Evolutionary conservation across 1,284 basidiomycete species (phyloP), one percentile per base, ranked within the genome.

Genomic region (Mycena citricolor): DNA sequence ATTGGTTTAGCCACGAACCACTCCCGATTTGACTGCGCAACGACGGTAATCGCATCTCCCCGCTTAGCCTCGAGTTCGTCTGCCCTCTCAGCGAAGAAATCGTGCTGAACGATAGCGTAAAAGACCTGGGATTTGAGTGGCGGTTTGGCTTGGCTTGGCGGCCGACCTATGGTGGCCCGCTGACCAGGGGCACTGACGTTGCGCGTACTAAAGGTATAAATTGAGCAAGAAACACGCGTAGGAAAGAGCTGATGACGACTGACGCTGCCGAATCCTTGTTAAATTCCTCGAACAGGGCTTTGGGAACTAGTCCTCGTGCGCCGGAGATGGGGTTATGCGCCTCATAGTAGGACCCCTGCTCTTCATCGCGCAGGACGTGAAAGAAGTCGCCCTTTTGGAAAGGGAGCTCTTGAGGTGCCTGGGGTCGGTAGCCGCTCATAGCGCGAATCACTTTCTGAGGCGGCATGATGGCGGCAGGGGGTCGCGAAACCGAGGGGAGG

Each of bases 381-480:
- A 97, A 98, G 69, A 98, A 98, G 70, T 99, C 97, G 51, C 97
- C 97, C 66, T 90, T 89, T 55, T 81, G 75, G 63, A 98, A 99
- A 32, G 89, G 83, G 42, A 99, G 81, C 61, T 98, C 88, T 60
- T 91, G 86, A 1, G 93, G 90, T 0, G 84, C 80, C 44, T 77
- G 74, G 2, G 90, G 82, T 32, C 77, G 69, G 68, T 94, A 85
- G 16, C 77, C 64, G 20, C 76, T 66, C 51, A 89, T 73, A 5
- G 97, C 94, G 47, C 90, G 86, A 59, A 99, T 97, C 61, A 98
- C 94, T 64, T 94, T 95, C 68, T 95, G 90, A 1, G 97, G 94
- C 2, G 94, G 94, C 4, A 83, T 68, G 47, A 90, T 80, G 34
- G 85, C 76, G 32, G 80, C 69, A 14, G 79, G 67, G 3, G 87